A percentile compares a stretch with the other conserved stretches of the same genome.
Conservation (phyloP, 2,329 filamentous ascomycete species). For the Talaromyces sp. region DNA sequence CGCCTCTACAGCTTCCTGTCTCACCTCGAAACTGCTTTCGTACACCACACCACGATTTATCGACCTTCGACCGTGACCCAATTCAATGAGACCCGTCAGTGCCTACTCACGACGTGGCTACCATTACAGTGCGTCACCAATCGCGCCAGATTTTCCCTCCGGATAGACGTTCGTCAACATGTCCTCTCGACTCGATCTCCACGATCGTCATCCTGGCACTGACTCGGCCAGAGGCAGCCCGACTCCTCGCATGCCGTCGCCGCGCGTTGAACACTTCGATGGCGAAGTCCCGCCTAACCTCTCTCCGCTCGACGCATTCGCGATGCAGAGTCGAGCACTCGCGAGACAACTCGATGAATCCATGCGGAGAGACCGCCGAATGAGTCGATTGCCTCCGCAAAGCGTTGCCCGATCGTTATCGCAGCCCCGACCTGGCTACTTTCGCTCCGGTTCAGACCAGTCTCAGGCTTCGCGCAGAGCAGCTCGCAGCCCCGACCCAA, state of each 20-base stretch:
- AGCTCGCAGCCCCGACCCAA: slow-evolving; percentile 39
- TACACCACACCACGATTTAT: too few relatives aligned
- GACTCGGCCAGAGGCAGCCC: slow-evolving; percentile 11
- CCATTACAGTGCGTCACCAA: neutral
- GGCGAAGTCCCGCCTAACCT: slow-evolving; percentile 79
- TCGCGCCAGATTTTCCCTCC: neutral
- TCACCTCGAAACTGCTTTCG: neutral
- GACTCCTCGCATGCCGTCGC: slow-evolving; percentile 46
- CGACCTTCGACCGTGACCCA: neutral
- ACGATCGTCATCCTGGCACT: slow-evolving; percentile 6
- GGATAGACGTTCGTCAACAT: slow-evolving; percentile 7
- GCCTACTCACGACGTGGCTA: slow-evolving; percentile 1
- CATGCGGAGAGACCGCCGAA: slow-evolving; percentile 67
- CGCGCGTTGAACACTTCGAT: slow-evolving; percentile 66
- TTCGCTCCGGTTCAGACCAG: slow-evolving; percentile 64
- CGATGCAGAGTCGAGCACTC: slow-evolving; percentile 81
- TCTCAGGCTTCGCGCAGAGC: slow-evolving; percentile 27
- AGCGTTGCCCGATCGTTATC: slow-evolving; percentile 78
- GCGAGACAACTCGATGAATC: slow-evolving; percentile 82
- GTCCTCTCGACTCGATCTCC: slow-evolving; percentile 12
- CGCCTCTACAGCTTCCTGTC: slow-evolving; percentile 6
- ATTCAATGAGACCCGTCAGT: neutral
- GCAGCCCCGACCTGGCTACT: slow-evolving; percentile 75
- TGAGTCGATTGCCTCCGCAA: slow-evolving; percentile 81
- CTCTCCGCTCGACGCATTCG: slow-evolving; percentile 93